phyloP scores from a whole-genome alignment of 1,284 basidiomycete genomes.

The Cutaneotrichosporon sp. region DNA sequence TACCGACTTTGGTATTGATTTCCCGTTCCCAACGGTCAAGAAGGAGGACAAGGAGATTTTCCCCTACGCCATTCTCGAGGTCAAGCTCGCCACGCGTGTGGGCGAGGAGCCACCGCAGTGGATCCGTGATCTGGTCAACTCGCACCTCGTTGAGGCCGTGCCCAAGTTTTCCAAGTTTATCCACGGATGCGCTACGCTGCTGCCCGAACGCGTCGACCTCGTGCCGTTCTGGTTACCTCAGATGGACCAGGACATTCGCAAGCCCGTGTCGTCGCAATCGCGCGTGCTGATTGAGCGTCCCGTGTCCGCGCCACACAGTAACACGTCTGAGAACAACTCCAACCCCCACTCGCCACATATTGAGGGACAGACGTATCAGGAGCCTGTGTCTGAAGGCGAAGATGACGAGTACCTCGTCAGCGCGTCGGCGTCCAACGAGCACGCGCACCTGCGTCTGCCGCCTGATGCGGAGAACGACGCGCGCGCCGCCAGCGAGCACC shows the following conservation, averaged over 20 bases:
- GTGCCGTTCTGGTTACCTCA: constrained; percentile 88
- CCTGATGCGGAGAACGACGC: constrained; percentile 68
- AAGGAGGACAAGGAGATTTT: constrained; percentile 85
- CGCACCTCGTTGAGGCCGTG: constrained; percentile 87
- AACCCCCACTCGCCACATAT: constrained; percentile 38
- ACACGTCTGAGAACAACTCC: constrained; percentile 45
- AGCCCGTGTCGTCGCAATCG: constrained; percentile 69
- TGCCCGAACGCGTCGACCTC: constrained; percentile 92
- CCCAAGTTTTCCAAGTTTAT: constrained; percentile 87
- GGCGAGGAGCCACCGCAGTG: constrained; percentile 95
- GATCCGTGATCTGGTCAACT: constrained; percentile 91
- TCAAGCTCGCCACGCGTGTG: constrained; percentile 93
- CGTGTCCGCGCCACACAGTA: constrained; percentile 37
- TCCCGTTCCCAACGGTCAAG: constrained; percentile 75
- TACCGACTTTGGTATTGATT: constrained; percentile 87
- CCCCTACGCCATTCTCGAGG: constrained; percentile 89
- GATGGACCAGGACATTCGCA: constrained; percentile 92
- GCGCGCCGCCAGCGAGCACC: constrained; percentile 71
- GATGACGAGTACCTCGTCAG: constrained; percentile 67
- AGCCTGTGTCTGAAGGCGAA: constrained; percentile 83
- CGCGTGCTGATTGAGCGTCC: constrained; percentile 69
- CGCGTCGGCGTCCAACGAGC: constrained; percentile 60
- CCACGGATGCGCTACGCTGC: constrained; percentile 88
- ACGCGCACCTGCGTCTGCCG: constrained; percentile 67
- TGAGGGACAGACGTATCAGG: constrained; percentile 58